phyloP scores from a whole-genome alignment of 2,329 filamentous ascomycete species.

The Tolypocladium tropicale region DNA sequence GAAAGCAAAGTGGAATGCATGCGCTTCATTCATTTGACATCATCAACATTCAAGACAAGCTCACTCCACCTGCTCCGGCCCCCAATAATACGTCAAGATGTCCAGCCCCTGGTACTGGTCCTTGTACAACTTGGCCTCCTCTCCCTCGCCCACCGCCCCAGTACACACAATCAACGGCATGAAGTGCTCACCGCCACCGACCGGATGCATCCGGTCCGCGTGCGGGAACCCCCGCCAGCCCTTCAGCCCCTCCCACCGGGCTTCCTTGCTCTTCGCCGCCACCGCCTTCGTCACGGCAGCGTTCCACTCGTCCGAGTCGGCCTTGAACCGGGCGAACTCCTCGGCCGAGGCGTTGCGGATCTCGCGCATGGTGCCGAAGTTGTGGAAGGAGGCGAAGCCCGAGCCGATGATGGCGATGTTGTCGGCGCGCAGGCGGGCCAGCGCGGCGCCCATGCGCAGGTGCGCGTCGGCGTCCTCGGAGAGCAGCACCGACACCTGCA shows the following conservation, averaged over 20 bases:
- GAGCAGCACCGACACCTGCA: constrained; percentile 45
- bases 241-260: constrained; percentile 28
- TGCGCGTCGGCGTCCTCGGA: constrained; percentile 39
- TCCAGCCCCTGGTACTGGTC: constrained; percentile 38
- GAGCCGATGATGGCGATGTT: constrained; percentile 52
- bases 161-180: constrained; percentile 48
- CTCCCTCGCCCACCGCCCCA: constrained; percentile 34
- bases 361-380: constrained; percentile 35
- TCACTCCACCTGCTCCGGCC: constrained; percentile 15
- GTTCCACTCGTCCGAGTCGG: constrained; percentile 32
- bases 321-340: constrained; percentile 13
- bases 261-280: constrained; percentile 17
- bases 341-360: constrained; percentile 14
- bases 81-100: constrained; percentile 48
- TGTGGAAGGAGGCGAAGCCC: constrained; percentile 49
- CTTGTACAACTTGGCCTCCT: constrained; percentile 31
- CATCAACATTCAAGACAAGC: too few relatives aligned
- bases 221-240: constrained; percentile 37
- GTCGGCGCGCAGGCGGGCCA: constrained; percentile 35
- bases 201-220: constrained; percentile 43
- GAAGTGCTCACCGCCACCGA: constrained; percentile 45
- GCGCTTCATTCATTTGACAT: background rate
- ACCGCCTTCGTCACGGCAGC: constrained; percentile 30
- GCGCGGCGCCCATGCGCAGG: constrained; percentile 41
- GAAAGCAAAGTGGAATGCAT: background rate